These are phyloP conservation scores for Wickerhamomyces canadensis DNA, from an alignment of 805 yeast genomes.

Conservation along the genomic window DNA sequence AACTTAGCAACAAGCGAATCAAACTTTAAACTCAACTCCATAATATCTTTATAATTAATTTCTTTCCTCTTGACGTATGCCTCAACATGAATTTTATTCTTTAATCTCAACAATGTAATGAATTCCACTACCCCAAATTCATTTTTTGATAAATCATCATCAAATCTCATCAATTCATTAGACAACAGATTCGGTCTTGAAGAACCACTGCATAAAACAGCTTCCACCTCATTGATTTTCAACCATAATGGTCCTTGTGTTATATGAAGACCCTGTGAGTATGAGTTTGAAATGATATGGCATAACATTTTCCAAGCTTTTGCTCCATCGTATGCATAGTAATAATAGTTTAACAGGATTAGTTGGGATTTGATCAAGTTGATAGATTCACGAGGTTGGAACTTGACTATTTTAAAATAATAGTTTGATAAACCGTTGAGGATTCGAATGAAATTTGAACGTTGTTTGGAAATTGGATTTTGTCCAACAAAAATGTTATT, in stretches of 20 bases:
- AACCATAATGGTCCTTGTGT: constrained; percentile 17
- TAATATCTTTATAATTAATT: constrained; percentile 5
- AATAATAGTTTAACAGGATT: constrained; percentile 14
- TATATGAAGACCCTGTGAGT: constrained; percentile 15
- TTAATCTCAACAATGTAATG: constrained; percentile 14
- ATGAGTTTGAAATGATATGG: constrained; percentile 19
- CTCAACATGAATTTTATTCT: constrained; percentile 14
- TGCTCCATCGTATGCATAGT: constrained; percentile 12
- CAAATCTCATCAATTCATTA: constrained; percentile 7
- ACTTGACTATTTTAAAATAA: constrained; percentile 16
- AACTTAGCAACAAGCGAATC: constrained; percentile 9
- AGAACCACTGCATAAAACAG: constrained; percentile 11
- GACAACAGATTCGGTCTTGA: constrained; percentile 18
- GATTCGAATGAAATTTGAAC: too few relatives aligned
- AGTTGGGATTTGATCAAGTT: constrained; percentile 17
- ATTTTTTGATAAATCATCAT: constrained; percentile 11
- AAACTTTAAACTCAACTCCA: constrained; percentile 10
- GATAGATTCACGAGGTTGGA: constrained; percentile 12
- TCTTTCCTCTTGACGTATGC: constrained; percentile 3
- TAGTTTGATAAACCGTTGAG: neutral
- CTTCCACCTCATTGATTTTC: constrained; percentile 16
- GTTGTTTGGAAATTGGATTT: too few relatives aligned
- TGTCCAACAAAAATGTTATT: constrained; percentile 1
- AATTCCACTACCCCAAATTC: constrained; percentile 15
- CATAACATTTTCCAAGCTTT: constrained; percentile 20